phyloP scores from a whole-genome alignment of 805 yeast genomes.

The Myxozyma monticola region DNA sequence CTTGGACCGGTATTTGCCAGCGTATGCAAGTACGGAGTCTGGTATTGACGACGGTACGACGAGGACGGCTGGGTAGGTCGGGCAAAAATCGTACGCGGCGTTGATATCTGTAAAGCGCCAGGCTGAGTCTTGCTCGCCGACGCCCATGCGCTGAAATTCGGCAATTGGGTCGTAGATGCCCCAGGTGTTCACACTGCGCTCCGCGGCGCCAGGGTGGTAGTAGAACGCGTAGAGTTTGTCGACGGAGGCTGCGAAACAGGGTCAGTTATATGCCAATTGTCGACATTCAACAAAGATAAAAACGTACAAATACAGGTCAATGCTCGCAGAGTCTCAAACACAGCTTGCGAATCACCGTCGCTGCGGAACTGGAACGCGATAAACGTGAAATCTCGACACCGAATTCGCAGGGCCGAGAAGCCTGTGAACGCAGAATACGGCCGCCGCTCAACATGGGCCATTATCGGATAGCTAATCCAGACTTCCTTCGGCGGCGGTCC shows the following conservation, averaged over 20 bases:
- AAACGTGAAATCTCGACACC: constrained; percentile 82
- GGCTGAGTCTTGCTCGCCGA: constrained; percentile 33
- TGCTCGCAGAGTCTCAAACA: constrained; percentile 66
- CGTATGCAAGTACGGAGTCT: constrained; percentile 79
- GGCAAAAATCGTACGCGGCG: constrained; percentile 54
- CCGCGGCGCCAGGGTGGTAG: constrained; percentile 74
- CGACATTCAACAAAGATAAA: neutral
- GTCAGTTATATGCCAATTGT: constrained; percentile 4
- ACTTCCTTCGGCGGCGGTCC: constrained; percentile 53
- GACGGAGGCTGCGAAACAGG: constrained; percentile 39
- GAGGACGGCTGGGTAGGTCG: constrained; percentile 69
- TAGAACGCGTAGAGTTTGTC: constrained; percentile 76
- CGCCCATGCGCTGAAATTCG: constrained; percentile 78
- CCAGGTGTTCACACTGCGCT: constrained; percentile 71
- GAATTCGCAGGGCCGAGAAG: constrained; percentile 60
- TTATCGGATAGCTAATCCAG: constrained; percentile 83
- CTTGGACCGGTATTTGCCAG: constrained; percentile 83
- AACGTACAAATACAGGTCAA: constrained; percentile 52
- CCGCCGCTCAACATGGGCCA: constrained; percentile 56
- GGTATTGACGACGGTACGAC: constrained; percentile 77
- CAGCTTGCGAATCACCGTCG: constrained; percentile 63
- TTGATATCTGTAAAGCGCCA: constrained; percentile 79
- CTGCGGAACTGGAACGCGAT: constrained; percentile 71
- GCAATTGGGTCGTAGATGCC: constrained; percentile 54
- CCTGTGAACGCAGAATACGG: constrained; percentile 32